These are phyloP conservation scores for Saccharomycopsis fibuligera DNA, from an alignment of 805 yeast genomes.

Conservation along the genomic window DNA sequence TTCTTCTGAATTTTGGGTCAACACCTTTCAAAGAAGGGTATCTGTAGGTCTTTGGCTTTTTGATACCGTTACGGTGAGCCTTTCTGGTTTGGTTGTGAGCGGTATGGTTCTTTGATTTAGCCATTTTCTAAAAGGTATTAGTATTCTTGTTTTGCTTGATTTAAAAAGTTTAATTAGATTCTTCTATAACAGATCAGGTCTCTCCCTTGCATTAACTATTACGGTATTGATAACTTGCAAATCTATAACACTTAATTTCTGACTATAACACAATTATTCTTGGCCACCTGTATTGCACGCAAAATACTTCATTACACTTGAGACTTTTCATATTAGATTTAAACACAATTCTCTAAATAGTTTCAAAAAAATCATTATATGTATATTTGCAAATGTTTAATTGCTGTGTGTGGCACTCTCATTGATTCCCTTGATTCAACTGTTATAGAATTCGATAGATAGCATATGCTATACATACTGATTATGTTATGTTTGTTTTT, in stretches of 20 bases:
- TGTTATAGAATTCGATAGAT: neutral
- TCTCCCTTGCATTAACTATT: too few species aligned
- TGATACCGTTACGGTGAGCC: constrained; percentile 99
- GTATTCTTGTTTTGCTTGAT: too few species aligned
- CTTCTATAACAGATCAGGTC: too few species aligned
- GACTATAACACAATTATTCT: neutral
- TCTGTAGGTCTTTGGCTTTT: constrained; percentile 97
- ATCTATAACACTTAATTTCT: too few species aligned
- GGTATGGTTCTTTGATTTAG: constrained; percentile 99
- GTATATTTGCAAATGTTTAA: neutral
- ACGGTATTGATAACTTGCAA: too few species aligned
- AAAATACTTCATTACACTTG: neutral
- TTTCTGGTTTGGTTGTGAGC: constrained; percentile 99
- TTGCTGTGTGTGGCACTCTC: neutral
- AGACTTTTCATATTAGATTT: too few species aligned
- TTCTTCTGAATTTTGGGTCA: constrained; percentile 98
- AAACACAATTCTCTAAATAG: neutral
- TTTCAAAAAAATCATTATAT: neutral
- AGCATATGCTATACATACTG: neutral
- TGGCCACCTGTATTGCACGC: neutral
- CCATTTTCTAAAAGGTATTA: constrained; percentile 52
- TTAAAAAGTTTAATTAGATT: too few species aligned
- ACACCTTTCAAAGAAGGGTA: constrained; percentile 98
- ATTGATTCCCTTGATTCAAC: neutral
- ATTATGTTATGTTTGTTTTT: neutral